phyloP scores from a whole-genome alignment of 2,329 filamentous ascomycete genomes.

The Trichocomaceae sp. region DNA sequence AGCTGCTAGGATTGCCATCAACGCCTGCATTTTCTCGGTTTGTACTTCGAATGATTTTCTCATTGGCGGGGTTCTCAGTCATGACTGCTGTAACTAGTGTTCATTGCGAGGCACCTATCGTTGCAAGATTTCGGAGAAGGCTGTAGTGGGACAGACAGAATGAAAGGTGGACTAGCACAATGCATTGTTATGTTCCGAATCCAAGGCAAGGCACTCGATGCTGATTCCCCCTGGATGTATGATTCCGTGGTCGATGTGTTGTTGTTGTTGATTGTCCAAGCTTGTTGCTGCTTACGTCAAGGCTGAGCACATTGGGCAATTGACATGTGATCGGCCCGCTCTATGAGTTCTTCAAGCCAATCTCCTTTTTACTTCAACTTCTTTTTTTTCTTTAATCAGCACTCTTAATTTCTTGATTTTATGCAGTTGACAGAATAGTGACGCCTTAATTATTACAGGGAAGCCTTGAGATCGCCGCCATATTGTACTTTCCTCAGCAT shows the following conservation, averaged over 20 bases:
- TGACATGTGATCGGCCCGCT: conserved; percentile 16
- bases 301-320: not conserved
- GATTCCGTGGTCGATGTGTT: conserved; percentile 11
- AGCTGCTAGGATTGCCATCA: not conserved
- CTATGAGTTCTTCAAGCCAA: not conserved
- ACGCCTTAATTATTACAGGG: conserved; percentile 22
- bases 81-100: not conserved
- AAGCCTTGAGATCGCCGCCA: conserved; percentile 29
- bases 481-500: conserved; percentile 31
- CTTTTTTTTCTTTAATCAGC: not conserved
- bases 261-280: too few species aligned
- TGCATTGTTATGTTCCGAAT: not conserved
- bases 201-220: not conserved
- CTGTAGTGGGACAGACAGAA: not conserved
- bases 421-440: not conserved
- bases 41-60: not conserved
- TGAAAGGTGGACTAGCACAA: not conserved
- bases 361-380: not conserved
- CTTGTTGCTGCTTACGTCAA: conserved; percentile 4
- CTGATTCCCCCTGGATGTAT: not conserved
- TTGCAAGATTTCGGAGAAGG: not conserved
- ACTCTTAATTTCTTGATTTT: too few species aligned
- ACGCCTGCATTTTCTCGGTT: not conserved
- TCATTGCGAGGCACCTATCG: not conserved
- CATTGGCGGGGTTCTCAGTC: not conserved